phyloP scores from a whole-genome alignment of 2,329 filamentous ascomycete species.

The Fonsecaea pedrosoi region DNA sequence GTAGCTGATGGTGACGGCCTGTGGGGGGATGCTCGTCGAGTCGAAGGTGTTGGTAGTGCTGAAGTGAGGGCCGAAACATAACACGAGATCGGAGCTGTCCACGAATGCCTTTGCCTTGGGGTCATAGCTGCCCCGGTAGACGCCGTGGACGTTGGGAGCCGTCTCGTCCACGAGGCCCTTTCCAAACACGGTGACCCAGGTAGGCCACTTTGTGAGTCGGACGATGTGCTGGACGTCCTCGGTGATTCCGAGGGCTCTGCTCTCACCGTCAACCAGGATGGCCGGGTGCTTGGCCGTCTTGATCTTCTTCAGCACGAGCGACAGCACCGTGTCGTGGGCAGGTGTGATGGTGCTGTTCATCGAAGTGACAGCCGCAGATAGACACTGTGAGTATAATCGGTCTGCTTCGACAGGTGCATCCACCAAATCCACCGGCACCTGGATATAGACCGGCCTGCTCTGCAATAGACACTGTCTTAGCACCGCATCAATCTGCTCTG shows the following conservation, averaged over 20 bases:
- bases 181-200: slow-evolving; percentile 54
- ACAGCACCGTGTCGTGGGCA: background rate
- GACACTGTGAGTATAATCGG: slow-evolving; percentile 64
- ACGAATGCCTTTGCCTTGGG: slow-evolving; percentile 47
- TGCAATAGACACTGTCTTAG: slow-evolving; percentile 59
- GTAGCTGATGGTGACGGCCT: slow-evolving; percentile 46
- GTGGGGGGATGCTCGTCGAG: slow-evolving; percentile 48
- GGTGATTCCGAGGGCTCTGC: slow-evolving; percentile 49
- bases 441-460: slow-evolving; percentile 63
- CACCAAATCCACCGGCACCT: slow-evolving; percentile 63
- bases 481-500: slow-evolving; percentile 59
- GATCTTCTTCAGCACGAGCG: slow-evolving; percentile 47
- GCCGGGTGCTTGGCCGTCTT: slow-evolving; percentile 54
- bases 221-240: slow-evolving; percentile 52
- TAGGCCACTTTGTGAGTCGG: slow-evolving; percentile 54
- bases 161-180: slow-evolving; percentile 59
- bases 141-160: slow-evolving; percentile 55
- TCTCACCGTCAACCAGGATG: slow-evolving; percentile 61
- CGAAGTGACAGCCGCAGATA: background rate
- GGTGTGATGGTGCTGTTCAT: background rate
- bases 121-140: slow-evolving; percentile 54
- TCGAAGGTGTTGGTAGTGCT: slow-evolving; percentile 55
- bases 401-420: slow-evolving; percentile 13
- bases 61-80: slow-evolving; percentile 56
- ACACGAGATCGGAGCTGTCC: slow-evolving; percentile 51